These are phyloP conservation scores for Trichosporon sp. DNA, from an alignment of 1,284 basidiomycete genomes.

Conservation along the genomic window DNA sequence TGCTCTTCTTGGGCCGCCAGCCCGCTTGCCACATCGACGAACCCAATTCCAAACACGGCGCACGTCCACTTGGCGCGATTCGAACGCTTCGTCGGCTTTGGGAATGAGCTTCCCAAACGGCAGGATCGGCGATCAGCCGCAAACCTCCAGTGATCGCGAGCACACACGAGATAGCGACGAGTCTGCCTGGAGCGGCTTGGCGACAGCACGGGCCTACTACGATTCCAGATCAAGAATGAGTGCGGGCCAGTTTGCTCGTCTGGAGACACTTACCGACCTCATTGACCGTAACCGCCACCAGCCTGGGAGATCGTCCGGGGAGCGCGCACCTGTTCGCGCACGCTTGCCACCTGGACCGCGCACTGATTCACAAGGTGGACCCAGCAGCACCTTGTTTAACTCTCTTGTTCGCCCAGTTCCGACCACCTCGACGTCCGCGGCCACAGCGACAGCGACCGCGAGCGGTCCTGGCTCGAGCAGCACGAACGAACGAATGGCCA, in stretches of 20 bases:
- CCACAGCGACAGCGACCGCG: background rate
- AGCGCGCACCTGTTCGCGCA: conserved; percentile 21
- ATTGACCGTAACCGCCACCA: conserved; percentile 9
- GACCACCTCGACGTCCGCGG: background rate
- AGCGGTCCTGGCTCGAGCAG: background rate
- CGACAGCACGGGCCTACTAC: conserved; percentile 14
- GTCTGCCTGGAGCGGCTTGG: conserved; percentile 8
- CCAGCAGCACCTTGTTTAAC: conserved; percentile 9
- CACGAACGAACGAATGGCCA: conserved; percentile 30
- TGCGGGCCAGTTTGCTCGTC: background rate
- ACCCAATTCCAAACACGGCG: background rate
- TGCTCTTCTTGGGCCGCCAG: conserved; percentile 11
- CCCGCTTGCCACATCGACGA: background rate
- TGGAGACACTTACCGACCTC: background rate
- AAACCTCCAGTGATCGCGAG: conserved; percentile 10
- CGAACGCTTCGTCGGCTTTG: conserved; percentile 6
- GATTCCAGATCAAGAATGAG: conserved; percentile 11
- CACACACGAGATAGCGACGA: conserved; percentile 13
- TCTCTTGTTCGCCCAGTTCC: conserved; percentile 7
- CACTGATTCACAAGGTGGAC: background rate
- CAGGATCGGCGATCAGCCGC: conserved; percentile 4
- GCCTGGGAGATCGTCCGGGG: conserved; percentile 9
- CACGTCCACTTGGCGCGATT: conserved; percentile 10
- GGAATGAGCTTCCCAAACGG: conserved; percentile 23
- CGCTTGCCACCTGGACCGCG: background rate